phyloP scores from a whole-genome alignment of 768 basidiomycete species.

The Tricholoma hemisulphureum region DNA sequence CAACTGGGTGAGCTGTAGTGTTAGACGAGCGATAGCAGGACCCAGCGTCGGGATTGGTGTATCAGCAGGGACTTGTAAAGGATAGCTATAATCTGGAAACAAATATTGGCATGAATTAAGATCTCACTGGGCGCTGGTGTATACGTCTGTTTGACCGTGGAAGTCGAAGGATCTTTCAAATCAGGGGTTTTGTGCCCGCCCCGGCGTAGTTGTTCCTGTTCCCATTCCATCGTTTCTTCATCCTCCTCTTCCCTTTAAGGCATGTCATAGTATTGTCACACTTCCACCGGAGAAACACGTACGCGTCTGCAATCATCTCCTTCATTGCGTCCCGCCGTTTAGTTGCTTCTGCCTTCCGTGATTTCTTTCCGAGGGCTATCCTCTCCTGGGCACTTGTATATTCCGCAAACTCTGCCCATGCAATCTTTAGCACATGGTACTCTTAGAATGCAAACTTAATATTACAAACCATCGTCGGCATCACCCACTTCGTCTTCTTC shows the following conservation, averaged over 20 bases:
- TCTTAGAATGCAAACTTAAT: not conserved
- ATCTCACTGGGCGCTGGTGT: constrained; percentile 68
- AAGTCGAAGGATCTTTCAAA: constrained; percentile 23
- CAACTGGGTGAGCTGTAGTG: constrained; percentile 56
- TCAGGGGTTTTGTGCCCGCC: constrained; percentile 57
- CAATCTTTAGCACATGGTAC: not conserved
- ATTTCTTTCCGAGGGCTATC: constrained; percentile 83
- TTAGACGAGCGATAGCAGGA: constrained; percentile 58
- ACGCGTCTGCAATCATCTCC: constrained; percentile 84
- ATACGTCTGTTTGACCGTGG: constrained; percentile 56
- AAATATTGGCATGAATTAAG: not conserved
- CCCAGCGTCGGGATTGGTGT: constrained; percentile 65
- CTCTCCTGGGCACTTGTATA: constrained; percentile 86
- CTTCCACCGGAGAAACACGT: constrained; percentile 26
- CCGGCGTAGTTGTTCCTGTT: constrained; percentile 76
- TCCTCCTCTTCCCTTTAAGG: constrained; percentile 60
- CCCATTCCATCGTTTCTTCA: constrained; percentile 85
- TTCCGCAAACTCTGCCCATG: constrained; percentile 71
- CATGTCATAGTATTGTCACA: not conserved
- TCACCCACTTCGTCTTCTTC: constrained; percentile 90
- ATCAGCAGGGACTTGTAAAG: constrained; percentile 57
- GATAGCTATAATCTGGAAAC: constrained; percentile 12
- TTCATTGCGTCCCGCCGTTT: constrained; percentile 70
- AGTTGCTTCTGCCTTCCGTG: constrained; percentile 64
- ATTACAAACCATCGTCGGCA: constrained; percentile 74